phyloP scores from a whole-genome alignment of 23 red algal genomes.

The Gracilaria caudata region DNA sequence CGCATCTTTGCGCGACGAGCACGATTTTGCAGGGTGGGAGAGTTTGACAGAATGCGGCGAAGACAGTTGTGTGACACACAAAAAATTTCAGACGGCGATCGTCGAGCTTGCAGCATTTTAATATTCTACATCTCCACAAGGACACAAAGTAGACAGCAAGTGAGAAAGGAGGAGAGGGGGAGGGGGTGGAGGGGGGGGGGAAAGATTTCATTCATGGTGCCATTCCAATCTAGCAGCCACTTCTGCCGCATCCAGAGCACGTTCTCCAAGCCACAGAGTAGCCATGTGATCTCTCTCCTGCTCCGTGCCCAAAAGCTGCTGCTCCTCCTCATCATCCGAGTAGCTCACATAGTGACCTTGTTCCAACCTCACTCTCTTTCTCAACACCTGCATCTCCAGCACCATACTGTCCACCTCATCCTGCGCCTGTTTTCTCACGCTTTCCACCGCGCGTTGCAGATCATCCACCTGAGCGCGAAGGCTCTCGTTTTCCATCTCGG shows the following conservation, averaged over 20 bases:
- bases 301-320: not conserved
- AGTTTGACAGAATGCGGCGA: too few relatives aligned
- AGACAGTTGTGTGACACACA: too few relatives aligned
- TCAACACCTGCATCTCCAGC: slow-evolving; percentile 27
- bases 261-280: not conserved
- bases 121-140: not conserved
- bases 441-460: slow-evolving; percentile 5
- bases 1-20: too few relatives aligned
- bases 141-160: too few relatives aligned
- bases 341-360: not conserved
- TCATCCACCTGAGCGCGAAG: slow-evolving; percentile 15
- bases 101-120: not conserved
- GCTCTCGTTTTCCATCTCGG: slow-evolving; percentile 24
- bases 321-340: slow-evolving; percentile 2
- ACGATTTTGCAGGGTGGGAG: too few relatives aligned
- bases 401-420: slow-evolving; percentile 10
- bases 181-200: not conserved
- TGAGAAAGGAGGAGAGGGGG: not conserved
- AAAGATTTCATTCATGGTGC: not conserved
- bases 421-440: slow-evolving; percentile 1
- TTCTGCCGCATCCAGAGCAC: not conserved
- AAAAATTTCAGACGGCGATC: too few relatives aligned
- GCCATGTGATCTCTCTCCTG: not conserved
- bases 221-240: not conserved
- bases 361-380: not conserved